Evolutionary conservation across 768 basidiomycete species (phyloP).

Genomic region (Hypsizygus marmoreus): DNA sequence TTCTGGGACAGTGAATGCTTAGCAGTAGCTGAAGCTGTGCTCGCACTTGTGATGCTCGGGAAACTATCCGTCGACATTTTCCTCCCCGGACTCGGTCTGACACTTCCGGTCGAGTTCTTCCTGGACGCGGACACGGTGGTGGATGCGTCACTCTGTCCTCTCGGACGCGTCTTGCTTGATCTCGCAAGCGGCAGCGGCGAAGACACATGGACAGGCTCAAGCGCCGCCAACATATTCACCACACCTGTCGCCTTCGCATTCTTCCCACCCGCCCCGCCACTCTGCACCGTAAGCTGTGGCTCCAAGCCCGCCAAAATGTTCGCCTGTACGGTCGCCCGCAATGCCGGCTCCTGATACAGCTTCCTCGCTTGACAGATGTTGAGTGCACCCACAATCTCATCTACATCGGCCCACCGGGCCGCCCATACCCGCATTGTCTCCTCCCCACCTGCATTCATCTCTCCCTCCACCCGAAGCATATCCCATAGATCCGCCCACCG

Average conservation of each 20-base stretch:
- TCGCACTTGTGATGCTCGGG: background rate
- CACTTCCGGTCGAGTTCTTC: constrained; percentile 17
- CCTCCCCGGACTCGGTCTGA: constrained; percentile 22
- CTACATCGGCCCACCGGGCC: constrained; percentile 68
- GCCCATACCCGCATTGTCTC: constrained; percentile 78
- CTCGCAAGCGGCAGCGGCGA: constrained; percentile 29
- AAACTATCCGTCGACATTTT: constrained; percentile 11
- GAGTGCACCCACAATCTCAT: constrained; percentile 42
- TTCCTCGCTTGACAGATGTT: constrained; percentile 29
- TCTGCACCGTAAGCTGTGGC: constrained; percentile 9
- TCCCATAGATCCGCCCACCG: constrained; percentile 87
- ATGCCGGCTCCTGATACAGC: constrained; percentile 25
- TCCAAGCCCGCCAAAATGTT: constrained; percentile 17
- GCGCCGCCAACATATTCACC: constrained; percentile 22
- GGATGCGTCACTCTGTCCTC: constrained; percentile 28
- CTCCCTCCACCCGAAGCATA: constrained; percentile 70
- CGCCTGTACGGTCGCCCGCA: constrained; percentile 6
- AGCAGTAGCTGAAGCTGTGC: constrained; percentile 13
- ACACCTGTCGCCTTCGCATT: constrained; percentile 12
- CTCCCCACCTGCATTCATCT: constrained; percentile 62
- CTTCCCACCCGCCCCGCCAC: background rate
- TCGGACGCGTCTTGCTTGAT: constrained; percentile 21
- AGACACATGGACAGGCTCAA: constrained; percentile 30
- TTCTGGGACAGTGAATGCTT: constrained; percentile 18
- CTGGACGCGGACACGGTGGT: constrained; percentile 3